Base-by-base conservation (phyloP, 2,329 filamentous ascomycete genomes). In the Alternaria triticina region DNA sequence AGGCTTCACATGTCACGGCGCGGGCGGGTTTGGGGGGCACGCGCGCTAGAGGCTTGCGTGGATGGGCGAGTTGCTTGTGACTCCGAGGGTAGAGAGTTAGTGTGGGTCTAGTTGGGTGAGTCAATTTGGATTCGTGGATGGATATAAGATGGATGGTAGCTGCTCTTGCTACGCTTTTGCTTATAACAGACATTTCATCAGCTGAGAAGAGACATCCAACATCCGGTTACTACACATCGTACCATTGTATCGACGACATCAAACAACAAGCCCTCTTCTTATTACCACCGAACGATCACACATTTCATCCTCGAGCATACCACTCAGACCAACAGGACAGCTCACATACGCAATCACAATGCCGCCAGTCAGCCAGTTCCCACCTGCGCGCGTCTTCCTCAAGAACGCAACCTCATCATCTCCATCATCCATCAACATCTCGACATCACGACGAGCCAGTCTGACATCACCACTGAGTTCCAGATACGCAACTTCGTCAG, bases 311-410 rank as follows among this genome's bases (percentile, higher is more conserved):
- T 33, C 23, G 12, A 17, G 11, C 30, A 49, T 25, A 13, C n/a
- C 5, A 36, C 30, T 22, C n/a, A 50, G 8, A 43, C 23, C 15
- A 50, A 20, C 52, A 54, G 54, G 11, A 50, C 27, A 23, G 22
- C 43, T 20, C 23, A 6, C 17, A 25, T 15, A 36, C 40, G 43
- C 56, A 6, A 43, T 27, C 47, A 62, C 33, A 51, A 77, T 77
- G 74, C 74, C 74, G 70, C 66, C 74, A 58, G 67, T 77, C 61
- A 75, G 73, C 64, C 73, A 76, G 69, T 75, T 77, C 59, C 74
- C 74, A 13, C 74, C 74, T 11, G 74, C 74, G 6, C 70, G 74
- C 20, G 73, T 76, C 65, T 77, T 75, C 57, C 63, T 77, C 57
- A 75, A 77, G 55, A 66, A 61, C 6, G 54, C 64, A 20, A 20